A percentile compares a stretch with the other conserved stretches of the same genome.
Evolutionary conservation across 1,284 basidiomycete genomes (phyloP).

Genomic region (Afroboletus lepidellus): DNA sequence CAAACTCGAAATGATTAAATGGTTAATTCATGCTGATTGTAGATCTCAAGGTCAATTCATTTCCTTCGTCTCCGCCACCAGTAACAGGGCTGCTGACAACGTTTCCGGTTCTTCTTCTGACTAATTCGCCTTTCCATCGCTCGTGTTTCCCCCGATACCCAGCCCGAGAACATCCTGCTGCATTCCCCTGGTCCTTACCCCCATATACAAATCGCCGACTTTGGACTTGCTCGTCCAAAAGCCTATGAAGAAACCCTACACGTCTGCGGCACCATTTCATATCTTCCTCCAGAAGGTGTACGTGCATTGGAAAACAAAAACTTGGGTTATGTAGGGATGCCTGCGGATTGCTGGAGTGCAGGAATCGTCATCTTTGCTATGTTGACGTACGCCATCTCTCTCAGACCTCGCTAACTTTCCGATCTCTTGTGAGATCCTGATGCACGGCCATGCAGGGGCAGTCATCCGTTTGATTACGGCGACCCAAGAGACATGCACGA

Average conservation of each 20-base stretch:
- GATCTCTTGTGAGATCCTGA: slow-evolving; percentile 4
- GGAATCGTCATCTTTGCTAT: slow-evolving; percentile 79
- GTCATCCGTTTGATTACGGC: slow-evolving; percentile 71
- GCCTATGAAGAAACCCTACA: slow-evolving; percentile 76
- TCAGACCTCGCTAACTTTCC: neutral
- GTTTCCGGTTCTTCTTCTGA: neutral
- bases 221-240: slow-evolving; percentile 80
- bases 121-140: neutral
- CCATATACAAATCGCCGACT: slow-evolving; percentile 80
- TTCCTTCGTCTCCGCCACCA: neutral
- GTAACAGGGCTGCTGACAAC: slow-evolving; percentile 4
- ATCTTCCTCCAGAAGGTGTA: slow-evolving; percentile 83
- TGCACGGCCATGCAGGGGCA: slow-evolving; percentile 46
- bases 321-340: slow-evolving; percentile 73
- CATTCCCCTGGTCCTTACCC: slow-evolving; percentile 75
- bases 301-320: slow-evolving; percentile 70
- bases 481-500: slow-evolving; percentile 31
- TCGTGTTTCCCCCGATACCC: neutral
- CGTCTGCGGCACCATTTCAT: slow-evolving; percentile 79
- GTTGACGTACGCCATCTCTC: slow-evolving; percentile 58
- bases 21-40: slow-evolving; percentile 4
- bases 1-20: neutral
- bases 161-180: slow-evolving; percentile 87
- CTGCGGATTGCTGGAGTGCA: slow-evolving; percentile 81
- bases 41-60: slow-evolving; percentile 67